Evolutionary conservation across 768 basidiomycete genomes (phyloP), one percentile per base, ranked within the genome.

Genomic region (Fomitopsis serialis): DNA sequence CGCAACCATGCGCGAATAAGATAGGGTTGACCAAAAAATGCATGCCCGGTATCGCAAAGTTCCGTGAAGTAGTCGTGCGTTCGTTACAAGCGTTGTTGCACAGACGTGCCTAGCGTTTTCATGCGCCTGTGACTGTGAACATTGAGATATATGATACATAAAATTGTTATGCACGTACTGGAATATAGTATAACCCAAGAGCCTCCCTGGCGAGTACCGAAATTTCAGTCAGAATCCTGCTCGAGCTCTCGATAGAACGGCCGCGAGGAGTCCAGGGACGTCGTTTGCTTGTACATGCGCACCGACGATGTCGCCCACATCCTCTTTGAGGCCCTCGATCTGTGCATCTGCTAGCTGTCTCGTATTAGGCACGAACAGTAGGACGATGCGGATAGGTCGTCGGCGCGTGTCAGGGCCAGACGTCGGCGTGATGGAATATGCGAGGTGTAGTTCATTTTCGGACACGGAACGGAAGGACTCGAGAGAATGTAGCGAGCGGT

Each of bases 401-500:
- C 47, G 27, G 10, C 17, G 7, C 23, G n/a, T 63, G 13, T 63
- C 61, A 9, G 63, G 59, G n/a, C 63, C 64, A 15, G 45, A 56
- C 35, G 66, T 58, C 34, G 63, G 44, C 36, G 71, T 64, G 48
- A 89, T 62, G 44, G 62, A 67, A 66, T 93, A 94, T 9, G 79
- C 79, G 42, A 94, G 73, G 25, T 81, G 78, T 24, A 92, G 73
- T 64, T 92, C 89, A 67, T 92, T 90, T 54, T 90, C 88, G 1
- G 89, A 83, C 24, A 75, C 76, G 1, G 78, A 71, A 25, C 80
- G 74, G 4, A 79, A 79, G 10, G 81, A 78, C 50, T 79, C 71
- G 57, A 93, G 77, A 42, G 78, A 78, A 42, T 80, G 71, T 13
- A 90, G 68, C 0, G 78, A 75, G 22, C 78, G 80, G 55, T 94